Percentiles rank a stretch among this genome's conserved stretches.
Evolutionary conservation across 192 early-diverging fungal genomes (phyloP).

Genomic region (Mortierella alpina): DNA sequence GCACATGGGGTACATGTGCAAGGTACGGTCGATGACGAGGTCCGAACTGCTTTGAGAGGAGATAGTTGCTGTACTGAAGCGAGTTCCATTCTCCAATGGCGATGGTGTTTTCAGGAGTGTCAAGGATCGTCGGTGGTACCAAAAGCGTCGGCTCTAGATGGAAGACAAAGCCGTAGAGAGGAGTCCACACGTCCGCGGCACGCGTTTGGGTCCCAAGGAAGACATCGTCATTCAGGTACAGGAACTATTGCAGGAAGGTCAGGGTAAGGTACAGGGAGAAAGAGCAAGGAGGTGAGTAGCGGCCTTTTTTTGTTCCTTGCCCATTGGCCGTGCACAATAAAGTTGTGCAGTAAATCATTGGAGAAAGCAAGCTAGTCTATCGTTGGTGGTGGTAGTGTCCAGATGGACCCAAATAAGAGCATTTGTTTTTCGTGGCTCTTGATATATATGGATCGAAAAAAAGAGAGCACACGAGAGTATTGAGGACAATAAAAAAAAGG

Average conservation of each 20-base stretch:
- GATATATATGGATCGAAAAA: neutral
- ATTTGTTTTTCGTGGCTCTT: neutral
- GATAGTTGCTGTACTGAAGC: slow-evolving; percentile 40
- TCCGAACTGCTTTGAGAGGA: slow-evolving; percentile 54
- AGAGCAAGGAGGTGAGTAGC: neutral
- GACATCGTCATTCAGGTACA: slow-evolving; percentile 59
- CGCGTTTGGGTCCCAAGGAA: slow-evolving; percentile 27
- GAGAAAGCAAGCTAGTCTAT: no score
- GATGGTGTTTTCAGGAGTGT: neutral
- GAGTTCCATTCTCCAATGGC: slow-evolving; percentile 48
- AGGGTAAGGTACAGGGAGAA: neutral
- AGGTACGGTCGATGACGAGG: slow-evolving; percentile 40
- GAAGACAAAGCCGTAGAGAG: slow-evolving; percentile 53
- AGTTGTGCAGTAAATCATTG: no score
- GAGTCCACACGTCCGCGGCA: slow-evolving; percentile 47
- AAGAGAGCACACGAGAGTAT: neutral
- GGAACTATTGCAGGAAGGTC: slow-evolving; percentile 17
- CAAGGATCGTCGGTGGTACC: slow-evolving; percentile 27
- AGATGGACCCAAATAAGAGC: no score
- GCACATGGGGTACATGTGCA: slow-evolving; percentile 45
- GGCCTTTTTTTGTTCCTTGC: no score
- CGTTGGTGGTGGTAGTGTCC: no score
- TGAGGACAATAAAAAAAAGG: neutral
- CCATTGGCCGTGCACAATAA: no score
- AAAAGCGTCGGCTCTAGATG: slow-evolving; percentile 42